Evolutionary conservation across 495 filamentous ascomycete species (phyloP), one percentile per base, ranked within the genome.

Genomic region (Lentithecium fluviatile): DNA sequence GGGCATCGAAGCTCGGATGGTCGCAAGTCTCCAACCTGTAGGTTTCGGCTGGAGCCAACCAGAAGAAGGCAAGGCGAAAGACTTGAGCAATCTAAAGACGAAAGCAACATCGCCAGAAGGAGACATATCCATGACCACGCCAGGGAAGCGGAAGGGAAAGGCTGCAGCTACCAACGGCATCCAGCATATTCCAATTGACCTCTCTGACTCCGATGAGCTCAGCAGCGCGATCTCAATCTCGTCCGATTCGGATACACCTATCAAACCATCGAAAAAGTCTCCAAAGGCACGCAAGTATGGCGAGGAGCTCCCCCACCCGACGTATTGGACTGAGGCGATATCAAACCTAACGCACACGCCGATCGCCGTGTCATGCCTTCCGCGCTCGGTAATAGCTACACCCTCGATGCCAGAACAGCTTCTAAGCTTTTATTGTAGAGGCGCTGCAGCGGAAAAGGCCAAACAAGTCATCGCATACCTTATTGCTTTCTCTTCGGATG

Each of bases 401-500:
- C 56, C 60, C 1, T 52, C 60, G 1, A 89, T 80, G 52, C 74
- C 83, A 21, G 88, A 95, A 15, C 77, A 88, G 6, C 71, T 93
- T n/a, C 78, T 84, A 23, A 81, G 81, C 8, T 89, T 97, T 47
- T 90, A 96, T 64, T 88, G 90, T 12, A 86, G 91, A 25, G 91
- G 93, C 0, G 79, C 78, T 45, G 89, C 86, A 68, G 88, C 91
- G 0, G 88, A 93, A 24, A 87, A 86, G 60, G 84, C 88, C 4
- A 96, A 91, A 67, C 93, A 97, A 72, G 84, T 95, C 13, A 91
- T 96, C 55, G 85, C 88, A 52, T 99, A 99, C 61, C 82, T 95
- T n/a, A 78, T 99, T 11, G 91, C 86, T 0, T 90, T 89, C 75
- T 91, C 90, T 1, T 66, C 83, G 10, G 91, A 97, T 69, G 88